phyloP scores from a whole-genome alignment of 1,284 basidiomycete genomes.

The Neolentinus lepideus region DNA sequence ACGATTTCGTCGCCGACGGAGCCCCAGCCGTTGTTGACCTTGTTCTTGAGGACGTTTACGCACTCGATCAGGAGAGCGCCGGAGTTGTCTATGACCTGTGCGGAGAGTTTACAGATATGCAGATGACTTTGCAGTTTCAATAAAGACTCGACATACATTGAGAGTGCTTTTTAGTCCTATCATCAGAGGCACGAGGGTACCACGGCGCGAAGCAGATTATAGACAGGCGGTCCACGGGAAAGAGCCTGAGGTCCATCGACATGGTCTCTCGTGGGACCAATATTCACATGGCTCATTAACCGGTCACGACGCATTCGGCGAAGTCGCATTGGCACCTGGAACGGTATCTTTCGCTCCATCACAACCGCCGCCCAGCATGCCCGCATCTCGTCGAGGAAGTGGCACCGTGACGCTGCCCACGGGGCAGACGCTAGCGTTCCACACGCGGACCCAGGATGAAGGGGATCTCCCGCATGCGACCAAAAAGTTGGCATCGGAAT shows the following conservation, averaged over 20 bases:
- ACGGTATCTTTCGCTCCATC: neutral
- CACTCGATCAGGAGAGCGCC: conserved; percentile 94
- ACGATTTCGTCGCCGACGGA: conserved; percentile 93
- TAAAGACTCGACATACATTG: conserved; percentile 40
- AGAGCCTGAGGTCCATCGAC: neutral
- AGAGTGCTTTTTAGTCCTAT: conserved; percentile 90
- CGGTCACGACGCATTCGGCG: neutral
- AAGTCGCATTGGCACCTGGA: neutral
- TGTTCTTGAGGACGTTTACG: conserved; percentile 95
- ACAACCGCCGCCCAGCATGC: conserved; percentile 32
- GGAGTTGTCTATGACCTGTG: conserved; percentile 98
- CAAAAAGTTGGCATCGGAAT: conserved; percentile 51
- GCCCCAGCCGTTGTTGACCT: conserved; percentile 84
- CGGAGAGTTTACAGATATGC: too few species aligned
- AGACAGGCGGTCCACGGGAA: neutral
- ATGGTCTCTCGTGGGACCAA: neutral
- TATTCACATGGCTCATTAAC: neutral
- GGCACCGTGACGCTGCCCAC: conserved; percentile 65
- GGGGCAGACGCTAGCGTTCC: conserved; percentile 72
- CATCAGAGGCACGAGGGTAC: conserved; percentile 37
- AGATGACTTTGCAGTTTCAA: neutral
- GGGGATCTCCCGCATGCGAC: conserved; percentile 83
- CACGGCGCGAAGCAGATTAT: neutral
- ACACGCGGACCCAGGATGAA: conserved; percentile 73
- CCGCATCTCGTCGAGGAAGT: conserved; percentile 65